phyloP scores from a whole-genome alignment of 2,329 filamentous ascomycete genomes.

The Fusarium sp. region DNA sequence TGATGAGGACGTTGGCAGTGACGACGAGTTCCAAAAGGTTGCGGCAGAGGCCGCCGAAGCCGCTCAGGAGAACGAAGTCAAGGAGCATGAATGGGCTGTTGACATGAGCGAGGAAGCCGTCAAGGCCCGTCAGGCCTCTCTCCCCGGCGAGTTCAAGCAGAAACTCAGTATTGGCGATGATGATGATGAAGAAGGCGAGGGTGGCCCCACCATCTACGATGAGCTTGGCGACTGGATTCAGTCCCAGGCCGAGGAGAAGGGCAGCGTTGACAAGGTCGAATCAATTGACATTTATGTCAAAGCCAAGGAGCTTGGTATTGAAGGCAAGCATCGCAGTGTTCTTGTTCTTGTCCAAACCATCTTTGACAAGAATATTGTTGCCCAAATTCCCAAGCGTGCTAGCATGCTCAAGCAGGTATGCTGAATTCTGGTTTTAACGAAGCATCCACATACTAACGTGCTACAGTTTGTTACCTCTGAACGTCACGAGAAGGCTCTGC shows the following conservation, averaged over 20 bases:
- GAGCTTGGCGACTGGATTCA: slow-evolving; percentile 93
- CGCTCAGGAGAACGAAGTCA: slow-evolving; percentile 67
- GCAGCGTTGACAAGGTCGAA: slow-evolving; percentile 79
- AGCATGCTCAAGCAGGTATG: slow-evolving; percentile 87
- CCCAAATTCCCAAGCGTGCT: slow-evolving; percentile 86
- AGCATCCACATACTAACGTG: slow-evolving; percentile 42
- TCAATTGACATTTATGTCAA: slow-evolving; percentile 95
- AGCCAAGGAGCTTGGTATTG: slow-evolving; percentile 94
- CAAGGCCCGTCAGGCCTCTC: slow-evolving; percentile 90
- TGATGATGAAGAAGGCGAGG: slow-evolving; percentile 83
- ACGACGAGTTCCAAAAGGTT: slow-evolving; percentile 91
- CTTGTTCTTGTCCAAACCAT: slow-evolving; percentile 92
- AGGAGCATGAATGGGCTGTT: slow-evolving; percentile 94
- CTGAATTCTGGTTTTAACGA: slow-evolving; percentile 7
- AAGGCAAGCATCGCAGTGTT: slow-evolving; percentile 91
- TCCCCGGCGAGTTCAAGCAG: slow-evolving; percentile 94
- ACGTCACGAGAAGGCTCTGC: slow-evolving; percentile 92
- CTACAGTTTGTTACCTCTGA: slow-evolving; percentile 82
- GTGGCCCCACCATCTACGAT: slow-evolving; percentile 82
- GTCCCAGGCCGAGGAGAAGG: slow-evolving; percentile 74
- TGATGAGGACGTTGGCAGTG: slow-evolving; percentile 77
- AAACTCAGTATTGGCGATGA: slow-evolving; percentile 85
- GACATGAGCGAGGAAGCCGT: slow-evolving; percentile 96
- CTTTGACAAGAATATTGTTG: slow-evolving; percentile 88
- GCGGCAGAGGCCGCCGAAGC: slow-evolving; percentile 65